Percentiles rank a stretch among this genome's conserved stretches.
These are phyloP conservation scores for Rubia tinctorum DNA, from an alignment of 305 asterid species.

Conservation along the genomic window DNA sequence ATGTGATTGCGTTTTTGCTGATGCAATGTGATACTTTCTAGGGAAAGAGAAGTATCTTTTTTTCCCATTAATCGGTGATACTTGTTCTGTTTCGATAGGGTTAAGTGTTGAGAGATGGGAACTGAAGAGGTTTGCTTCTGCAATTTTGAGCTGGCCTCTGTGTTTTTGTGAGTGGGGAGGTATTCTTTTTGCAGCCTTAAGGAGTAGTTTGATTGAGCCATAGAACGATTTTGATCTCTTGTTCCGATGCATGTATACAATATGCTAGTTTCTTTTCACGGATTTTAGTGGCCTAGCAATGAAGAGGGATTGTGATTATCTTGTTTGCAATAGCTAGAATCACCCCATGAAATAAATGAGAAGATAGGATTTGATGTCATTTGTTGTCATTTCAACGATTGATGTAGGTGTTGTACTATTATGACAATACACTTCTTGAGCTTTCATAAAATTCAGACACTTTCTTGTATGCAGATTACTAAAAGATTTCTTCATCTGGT, in stretches of 20 bases:
- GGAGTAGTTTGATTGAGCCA: neutral
- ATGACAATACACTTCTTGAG: neutral
- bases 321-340: neutral
- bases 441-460: neutral
- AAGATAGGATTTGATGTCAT: neutral
- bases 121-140: neutral
- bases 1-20: neutral
- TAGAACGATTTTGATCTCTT: neutral
- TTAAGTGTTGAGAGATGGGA: neutral
- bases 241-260: neutral
- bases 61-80: too few relatives aligned
- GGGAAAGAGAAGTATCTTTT: neutral
- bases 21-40: neutral
- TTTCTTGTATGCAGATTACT: slow-evolving; percentile 3
- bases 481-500: neutral
- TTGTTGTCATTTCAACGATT: neutral
- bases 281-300: neutral
- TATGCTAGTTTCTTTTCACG: neutral
- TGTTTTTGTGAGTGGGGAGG: neutral
- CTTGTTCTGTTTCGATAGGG: neutral
- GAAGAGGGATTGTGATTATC: slow-evolving; percentile 1
- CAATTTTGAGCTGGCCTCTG: neutral
- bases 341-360: neutral
- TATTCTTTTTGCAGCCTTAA: neutral
- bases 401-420: slow-evolving; percentile 2